Base-by-base conservation (phyloP, 768 basidiomycete genomes). In the Termitomyces sp. region DNA sequence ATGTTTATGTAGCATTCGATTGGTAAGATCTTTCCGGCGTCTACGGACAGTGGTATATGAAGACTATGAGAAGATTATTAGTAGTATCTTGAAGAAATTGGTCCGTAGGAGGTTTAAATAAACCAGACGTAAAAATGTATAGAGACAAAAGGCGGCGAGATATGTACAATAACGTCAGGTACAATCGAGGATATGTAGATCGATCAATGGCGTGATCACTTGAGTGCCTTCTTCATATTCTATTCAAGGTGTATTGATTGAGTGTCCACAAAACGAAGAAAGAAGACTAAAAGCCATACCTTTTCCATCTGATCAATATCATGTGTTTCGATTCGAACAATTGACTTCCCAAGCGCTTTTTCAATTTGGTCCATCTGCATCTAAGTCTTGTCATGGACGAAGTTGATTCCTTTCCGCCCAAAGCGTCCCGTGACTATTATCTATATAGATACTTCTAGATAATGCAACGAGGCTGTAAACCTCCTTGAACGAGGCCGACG, bases 391-490 rank as follows among this genome's bases (percentile, higher is more conserved):
- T 98, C 88, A 71, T 98, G 93, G 14, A 98, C 95, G 68, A 99
- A 98, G 72, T 97, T 97, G 69, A 99, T 92, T 34, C 97, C 97
- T 72, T 93, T 94, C 45, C 97, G 87, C 55, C 97, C 97, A 71
- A 99, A 99, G 44, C 97, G 91, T 57, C 97, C 97, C 47, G 97
- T 99, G n/a, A n/a, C n/a, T n/a, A n/a, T n/a, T n/a, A n/a, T n/a
- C n/a, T n/a, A n/a, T n/a, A n/a, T n/a, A n/a, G n/a, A n/a, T n/a
- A n/a, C n/a, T n/a, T n/a, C n/a, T n/a, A n/a, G n/a, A n/a, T n/a
- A n/a, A n/a, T n/a, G n/a, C n/a, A n/a, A n/a, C n/a, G n/a, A n/a
- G n/a, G n/a, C n/a, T n/a, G n/a, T n/a, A n/a, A n/a, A n/a, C n/a
- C n/a, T n/a, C n/a, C n/a, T n/a, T n/a, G n/a, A n/a, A 83, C 0